These are phyloP conservation scores for Melaleuca quinquenervia DNA, from an alignment of 345 rosid genomes.

Conservation along the genomic window DNA sequence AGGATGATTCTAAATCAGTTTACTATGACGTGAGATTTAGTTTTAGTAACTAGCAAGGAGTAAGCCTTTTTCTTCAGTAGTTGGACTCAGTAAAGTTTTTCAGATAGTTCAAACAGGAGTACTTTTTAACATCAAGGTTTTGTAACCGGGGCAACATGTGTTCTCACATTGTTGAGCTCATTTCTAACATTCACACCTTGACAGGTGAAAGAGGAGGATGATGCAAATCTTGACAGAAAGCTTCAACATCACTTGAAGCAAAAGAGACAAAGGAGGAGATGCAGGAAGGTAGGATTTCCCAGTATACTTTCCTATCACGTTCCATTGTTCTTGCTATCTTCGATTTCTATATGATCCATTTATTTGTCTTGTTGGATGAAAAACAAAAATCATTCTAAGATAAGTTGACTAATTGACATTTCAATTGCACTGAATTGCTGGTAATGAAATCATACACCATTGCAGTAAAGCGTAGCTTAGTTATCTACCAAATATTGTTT, in stretches of 20 bases:
- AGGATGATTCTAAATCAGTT: background rate
- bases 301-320: background rate
- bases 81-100: background rate
- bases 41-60: background rate
- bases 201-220: slow-evolving; percentile 99
- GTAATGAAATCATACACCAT: background rate
- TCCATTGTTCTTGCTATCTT: background rate
- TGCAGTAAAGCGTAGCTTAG: background rate
- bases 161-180: background rate
- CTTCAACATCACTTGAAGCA: slow-evolving; percentile 74
- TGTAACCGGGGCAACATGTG: background rate
- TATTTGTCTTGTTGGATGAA: background rate
- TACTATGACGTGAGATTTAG: background rate
- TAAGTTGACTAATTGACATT: background rate
- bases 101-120: background rate
- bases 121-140: background rate
- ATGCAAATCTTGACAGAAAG: slow-evolving; percentile 59
- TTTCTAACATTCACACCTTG: background rate
- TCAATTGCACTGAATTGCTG: background rate
- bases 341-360: background rate
- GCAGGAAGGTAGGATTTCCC: slow-evolving; percentile 35
- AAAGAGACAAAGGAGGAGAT: slow-evolving; percentile 43
- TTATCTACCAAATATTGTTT: background rate
- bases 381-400: background rate
- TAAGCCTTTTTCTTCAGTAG: background rate